Percentiles rank a stretch among this genome's conserved stretches.
phyloP scores from a whole-genome alignment of 75 land plant species.

The Azolla pinnata region DNA sequence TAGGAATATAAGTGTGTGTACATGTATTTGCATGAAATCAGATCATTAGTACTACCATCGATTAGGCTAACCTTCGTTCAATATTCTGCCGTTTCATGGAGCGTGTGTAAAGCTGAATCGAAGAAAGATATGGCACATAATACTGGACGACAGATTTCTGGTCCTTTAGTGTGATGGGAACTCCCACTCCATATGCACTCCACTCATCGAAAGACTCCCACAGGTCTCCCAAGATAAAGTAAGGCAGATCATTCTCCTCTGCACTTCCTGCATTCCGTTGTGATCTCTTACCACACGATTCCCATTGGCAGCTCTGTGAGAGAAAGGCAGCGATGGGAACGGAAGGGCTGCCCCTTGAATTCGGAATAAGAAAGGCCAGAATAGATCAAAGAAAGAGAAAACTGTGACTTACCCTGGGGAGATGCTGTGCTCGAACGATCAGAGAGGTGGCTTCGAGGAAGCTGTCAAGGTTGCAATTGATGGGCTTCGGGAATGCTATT shows the following conservation, averaged over 20 bases:
- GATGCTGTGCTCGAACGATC: conserved; percentile 7
- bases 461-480: conserved; percentile 22
- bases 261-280: background rate
- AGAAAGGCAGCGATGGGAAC: background rate
- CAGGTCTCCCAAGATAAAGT: conserved; percentile 44
- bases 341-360: background rate
- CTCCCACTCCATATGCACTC: conserved; percentile 68
- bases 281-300: too few species aligned
- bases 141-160: conserved; percentile 51
- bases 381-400: background rate
- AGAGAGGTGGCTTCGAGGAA: conserved; percentile 20
- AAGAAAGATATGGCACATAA: conserved; percentile 57
- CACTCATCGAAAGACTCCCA: conserved; percentile 61
- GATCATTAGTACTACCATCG: too few species aligned
- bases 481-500: background rate
- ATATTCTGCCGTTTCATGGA: background rate
- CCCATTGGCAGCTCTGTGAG: background rate
- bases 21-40: too few species aligned
- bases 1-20: too few species aligned
- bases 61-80: background rate
- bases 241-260: conserved; percentile 6
- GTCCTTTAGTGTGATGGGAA: conserved; percentile 46
- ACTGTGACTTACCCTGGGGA: conserved; percentile 15
- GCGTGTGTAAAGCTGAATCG: conserved; percentile 40
- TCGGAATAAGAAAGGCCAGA: background rate